Evolutionary conservation across 2,329 filamentous ascomycete species (phyloP), one percentile per base, ranked within the genome.

Genomic region (Emergomyces africanus): DNA sequence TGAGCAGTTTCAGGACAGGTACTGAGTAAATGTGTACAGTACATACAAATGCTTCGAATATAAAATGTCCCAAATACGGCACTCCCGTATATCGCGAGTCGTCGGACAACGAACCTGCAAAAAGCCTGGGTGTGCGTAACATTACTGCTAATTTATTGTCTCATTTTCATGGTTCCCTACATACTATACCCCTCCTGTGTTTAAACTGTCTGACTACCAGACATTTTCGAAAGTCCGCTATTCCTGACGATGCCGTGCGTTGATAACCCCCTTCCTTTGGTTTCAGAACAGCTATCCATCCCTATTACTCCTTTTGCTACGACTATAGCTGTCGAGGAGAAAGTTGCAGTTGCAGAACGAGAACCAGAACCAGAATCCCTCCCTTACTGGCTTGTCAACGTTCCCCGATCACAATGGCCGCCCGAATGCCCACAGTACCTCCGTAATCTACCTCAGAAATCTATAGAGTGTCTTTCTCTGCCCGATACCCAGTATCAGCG

Each of bases 341-440:
- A 57, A 49, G 42, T 30, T 2, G 20, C n/a, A 44, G 39, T 30
- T 46, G 14, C 54, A 57, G 57, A 57, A 28, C 33, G 35, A 9
- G 35, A 33, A 20, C 61, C 54, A 57, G 57, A 57, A 28, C 33
- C 51, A 9, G 35, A 33, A 20, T 61, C 62, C 5, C 63, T 80
- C 28, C 85, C 87, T 0, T 95, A 87, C 76, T 96, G 90, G 90
- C 86, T 92, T 63, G 80, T 87, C 72, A 96, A 96, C 71, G 75
- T 95, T 18, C 83, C 88, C 0, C 73, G 76, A 41, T 70, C 77
- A 30, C 74, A 86, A 63, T 83, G 85, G 70, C 83, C 85, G 0
- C 66, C 72, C 2, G 77, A 84, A 57, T 95, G 90, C 68, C 91
- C 91, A 0, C 78, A 81, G 5, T 94, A 83, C 69, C 81, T 96